Evolutionary conservation across 1,284 basidiomycete species (phyloP), one percentile per base, ranked within the genome.

Genomic region (Clitocybe nebularis): DNA sequence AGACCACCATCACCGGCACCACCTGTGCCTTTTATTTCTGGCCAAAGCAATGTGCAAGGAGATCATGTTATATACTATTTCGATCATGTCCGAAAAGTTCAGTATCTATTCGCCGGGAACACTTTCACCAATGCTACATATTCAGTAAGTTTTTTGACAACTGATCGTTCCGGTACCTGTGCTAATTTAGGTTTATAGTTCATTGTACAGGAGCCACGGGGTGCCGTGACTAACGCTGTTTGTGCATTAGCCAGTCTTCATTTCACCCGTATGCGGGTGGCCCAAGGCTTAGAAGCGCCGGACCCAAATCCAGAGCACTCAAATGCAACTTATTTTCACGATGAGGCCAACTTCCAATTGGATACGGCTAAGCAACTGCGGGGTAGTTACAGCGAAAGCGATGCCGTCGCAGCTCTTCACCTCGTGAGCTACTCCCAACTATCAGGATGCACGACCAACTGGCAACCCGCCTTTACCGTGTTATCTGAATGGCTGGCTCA

Each of bases 171-270:
- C 28, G 30, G 22, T 25, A 21, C 14, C 20, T 43, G 45, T 33
- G 39, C 56, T 66, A 39, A 65, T 48, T 38, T 16, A 46, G 50
- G 50, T 51, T 22, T 48, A 13, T 58, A 88, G 84, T 65, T 77
- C 44, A 74, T 86, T 41, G 61, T 77, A 36, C 70, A 77, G 55
- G 77, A 86, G 32, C 82, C 83, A 6, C 72, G 73, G 41, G 83
- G 86, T 38, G 71, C 82, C 2, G 72, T 89, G 41, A 75, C 82
- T 2, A 75, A 79, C 56, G 79, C 84, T 8, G 72, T 88, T 28
- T 84, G 79, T 59, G 85, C 87, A n/a, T 69, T 89, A 42, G 77
- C 84, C 25, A 79, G 75, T 54, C 68, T 87, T 33, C 84, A 89
- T 59, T 75, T 74, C 52, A 77, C 74, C 43, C 74, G 75, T 35